Evolutionary conservation across 2,329 filamentous ascomycete genomes (phyloP).

Genomic region (Cladosporium oxysporum): DNA sequence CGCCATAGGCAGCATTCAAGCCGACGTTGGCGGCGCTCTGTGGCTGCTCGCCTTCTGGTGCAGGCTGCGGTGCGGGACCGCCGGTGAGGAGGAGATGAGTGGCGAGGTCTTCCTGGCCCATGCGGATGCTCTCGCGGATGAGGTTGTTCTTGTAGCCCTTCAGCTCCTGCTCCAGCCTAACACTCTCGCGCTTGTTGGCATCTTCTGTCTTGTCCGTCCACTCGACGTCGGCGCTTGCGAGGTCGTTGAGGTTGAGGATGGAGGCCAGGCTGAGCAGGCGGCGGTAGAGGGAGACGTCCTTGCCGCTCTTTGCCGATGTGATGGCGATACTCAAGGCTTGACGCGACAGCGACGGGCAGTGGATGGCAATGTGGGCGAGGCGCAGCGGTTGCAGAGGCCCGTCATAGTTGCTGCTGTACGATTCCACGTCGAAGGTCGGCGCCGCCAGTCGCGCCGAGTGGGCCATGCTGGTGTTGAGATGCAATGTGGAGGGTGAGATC

Average conservation of each 20-base stretch:
- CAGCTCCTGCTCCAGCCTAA: conserved; percentile 78
- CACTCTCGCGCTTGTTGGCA: conserved; percentile 68
- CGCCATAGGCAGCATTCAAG: conserved; percentile 69
- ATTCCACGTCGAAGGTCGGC: conserved; percentile 88
- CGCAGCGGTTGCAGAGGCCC: conserved; percentile 80
- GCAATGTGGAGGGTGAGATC: too few species aligned
- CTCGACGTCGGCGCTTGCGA: conserved; percentile 65
- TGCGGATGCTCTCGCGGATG: conserved; percentile 91
- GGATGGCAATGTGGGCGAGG: conserved; percentile 76
- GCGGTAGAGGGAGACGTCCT: conserved; percentile 71
- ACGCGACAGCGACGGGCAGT: conserved; percentile 71
- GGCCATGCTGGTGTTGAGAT: conserved; percentile 8
- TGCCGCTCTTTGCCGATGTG: conserved; percentile 71
- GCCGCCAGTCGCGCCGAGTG: conserved; percentile 35
- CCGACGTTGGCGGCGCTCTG: conserved; percentile 46
- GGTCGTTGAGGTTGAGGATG: conserved; percentile 65
- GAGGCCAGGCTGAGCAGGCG: conserved; percentile 68
- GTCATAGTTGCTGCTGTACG: conserved; percentile 87
- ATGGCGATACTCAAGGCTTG: conserved; percentile 82
- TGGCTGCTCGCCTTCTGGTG: conserved; percentile 23
- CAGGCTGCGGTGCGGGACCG: conserved; percentile 36
- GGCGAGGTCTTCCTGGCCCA: conserved; percentile 91
- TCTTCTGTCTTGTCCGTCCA: conserved; percentile 74
- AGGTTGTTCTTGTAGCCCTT: conserved; percentile 95
- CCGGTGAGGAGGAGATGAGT: conserved; percentile 79